Evolutionary conservation across 1,139 yeast genomes (phyloP), one percentile per base, ranked within the genome.

Genomic region (Meyerozyma sp.): DNA sequence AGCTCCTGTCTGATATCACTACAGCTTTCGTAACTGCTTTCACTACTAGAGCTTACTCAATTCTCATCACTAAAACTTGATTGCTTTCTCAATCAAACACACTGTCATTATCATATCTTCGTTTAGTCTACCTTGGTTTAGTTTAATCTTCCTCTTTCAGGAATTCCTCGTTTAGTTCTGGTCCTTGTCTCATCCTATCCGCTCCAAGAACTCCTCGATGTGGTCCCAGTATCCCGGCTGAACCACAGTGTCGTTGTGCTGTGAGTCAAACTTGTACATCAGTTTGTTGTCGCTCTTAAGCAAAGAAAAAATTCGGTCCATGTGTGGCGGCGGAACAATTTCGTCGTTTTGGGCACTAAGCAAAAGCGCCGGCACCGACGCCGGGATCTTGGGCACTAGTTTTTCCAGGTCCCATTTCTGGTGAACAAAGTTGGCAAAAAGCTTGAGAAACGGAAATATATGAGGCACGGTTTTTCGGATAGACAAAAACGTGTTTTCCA

Each of bases 281-380:
- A 62, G 57, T 56, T 83, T 84, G 28, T 62, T 61, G 2, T 59
- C 53, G 29, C 78, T 61, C 13, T 70, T 69, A 40, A 83, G 68
- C 39, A 78, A 54, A 36, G 75, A 75, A 58, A 60, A 83, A 32
- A 93, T 72, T 39, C 57, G 59, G 44, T 75, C 75, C 93, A 91
- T 88, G 56, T 93, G 98, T 1, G 53, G 53, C 0, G 96, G 95
- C 1, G 98, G 98, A 1, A 93, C 96, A 29, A 93, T 81, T 62
- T 93, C 98, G 65, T 93, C 98, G 36, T 72, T 68, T 25, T 77
- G 65, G 0, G 96, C 97, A 52, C 86, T 79, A 40, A 91, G 61
- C 54, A 91, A 79, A 41, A 91, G 68, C 30, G 83, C 73, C 0
- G 96, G 95, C 6, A 85, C 69, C 8, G 68, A 59, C 0, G 72